Percentiles rank a stretch among this genome's conserved stretches.
Evolutionary conservation across 2,329 filamentous ascomycete genomes (phyloP).

Genomic region (Lachnellula arida): DNA sequence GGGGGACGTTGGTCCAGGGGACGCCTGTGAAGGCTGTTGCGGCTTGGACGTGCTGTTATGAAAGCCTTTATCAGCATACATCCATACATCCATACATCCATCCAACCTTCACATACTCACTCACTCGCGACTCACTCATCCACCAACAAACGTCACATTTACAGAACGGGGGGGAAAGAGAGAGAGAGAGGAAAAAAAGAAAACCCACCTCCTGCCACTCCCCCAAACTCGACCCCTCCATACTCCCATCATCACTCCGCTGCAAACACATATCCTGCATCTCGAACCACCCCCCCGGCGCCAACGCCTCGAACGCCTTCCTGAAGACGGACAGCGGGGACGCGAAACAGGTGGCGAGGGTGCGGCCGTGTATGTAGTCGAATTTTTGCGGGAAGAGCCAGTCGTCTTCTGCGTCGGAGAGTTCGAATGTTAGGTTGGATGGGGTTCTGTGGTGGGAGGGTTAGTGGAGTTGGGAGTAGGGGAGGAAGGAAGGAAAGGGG

Average conservation of each 20-base stretch:
- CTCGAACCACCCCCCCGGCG: not conserved
- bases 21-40: not conserved
- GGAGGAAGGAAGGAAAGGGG: not conserved
- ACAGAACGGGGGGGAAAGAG: no score
- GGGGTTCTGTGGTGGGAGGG: conserved; percentile 27
- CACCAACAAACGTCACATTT: no score
- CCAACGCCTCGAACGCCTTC: not conserved
- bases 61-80: no score
- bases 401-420: conserved; percentile 46
- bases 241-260: not conserved
- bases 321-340: conserved; percentile 36
- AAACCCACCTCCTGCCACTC: not conserved
- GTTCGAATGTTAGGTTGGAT: conserved; percentile 47
- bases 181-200: not conserved
- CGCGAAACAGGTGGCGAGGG: conserved; percentile 32
- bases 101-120: no score
- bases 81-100: no score
- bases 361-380: conserved; percentile 47
- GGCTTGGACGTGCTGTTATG: not conserved
- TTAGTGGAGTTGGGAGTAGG: not conserved
- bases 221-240: not conserved
- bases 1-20: conserved; percentile 25
- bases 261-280: not conserved
- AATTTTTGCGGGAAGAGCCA: conserved; percentile 45
- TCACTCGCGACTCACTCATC: no score